A percentile compares a stretch with the other conserved stretches of the same genome.
Conservation (phyloP, 2,329 filamentous ascomycete species). For the Penicillium sclerotiorum region DNA sequence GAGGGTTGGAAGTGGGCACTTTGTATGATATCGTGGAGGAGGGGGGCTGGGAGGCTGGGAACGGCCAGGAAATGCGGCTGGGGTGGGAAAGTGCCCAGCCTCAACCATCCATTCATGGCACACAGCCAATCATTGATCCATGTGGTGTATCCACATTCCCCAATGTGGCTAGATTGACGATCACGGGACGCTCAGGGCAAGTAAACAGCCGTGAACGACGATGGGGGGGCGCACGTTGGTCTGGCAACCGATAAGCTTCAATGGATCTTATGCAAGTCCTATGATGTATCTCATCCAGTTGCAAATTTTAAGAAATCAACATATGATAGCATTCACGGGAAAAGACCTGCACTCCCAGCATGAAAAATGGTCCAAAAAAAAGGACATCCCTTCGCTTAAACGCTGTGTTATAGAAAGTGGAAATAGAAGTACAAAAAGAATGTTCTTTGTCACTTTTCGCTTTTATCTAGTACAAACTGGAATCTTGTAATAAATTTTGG, state of each 20-base stretch:
- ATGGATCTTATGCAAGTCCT: background rate
- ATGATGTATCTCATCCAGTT: no score
- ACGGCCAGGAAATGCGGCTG: constrained; percentile 24
- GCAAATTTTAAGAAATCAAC: no score
- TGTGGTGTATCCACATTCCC: background rate
- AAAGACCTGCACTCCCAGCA: no score
- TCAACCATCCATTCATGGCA: constrained; percentile 17
- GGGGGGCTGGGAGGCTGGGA: constrained; percentile 31
- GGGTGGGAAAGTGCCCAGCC: constrained; percentile 20
- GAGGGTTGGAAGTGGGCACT: constrained; percentile 7
- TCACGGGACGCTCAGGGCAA: constrained; percentile 26
- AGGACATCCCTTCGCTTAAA: no score
- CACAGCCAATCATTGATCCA: constrained; percentile 13
- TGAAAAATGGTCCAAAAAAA: no score
- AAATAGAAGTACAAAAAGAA: no score
- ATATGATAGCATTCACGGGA: no score
- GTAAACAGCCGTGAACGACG: constrained; percentile 26
- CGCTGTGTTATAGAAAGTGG: no score
- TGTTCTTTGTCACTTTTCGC: no score
- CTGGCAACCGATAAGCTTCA: constrained; percentile 27
- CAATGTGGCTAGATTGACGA: constrained; percentile 16
- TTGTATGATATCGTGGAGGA: constrained; percentile 27
- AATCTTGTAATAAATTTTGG: no score
- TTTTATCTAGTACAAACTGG: no score
- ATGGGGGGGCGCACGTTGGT: constrained; percentile 19